phyloP scores from a whole-genome alignment of 2,329 filamentous ascomycete genomes.

The Colletotrichum liaoningense region DNA sequence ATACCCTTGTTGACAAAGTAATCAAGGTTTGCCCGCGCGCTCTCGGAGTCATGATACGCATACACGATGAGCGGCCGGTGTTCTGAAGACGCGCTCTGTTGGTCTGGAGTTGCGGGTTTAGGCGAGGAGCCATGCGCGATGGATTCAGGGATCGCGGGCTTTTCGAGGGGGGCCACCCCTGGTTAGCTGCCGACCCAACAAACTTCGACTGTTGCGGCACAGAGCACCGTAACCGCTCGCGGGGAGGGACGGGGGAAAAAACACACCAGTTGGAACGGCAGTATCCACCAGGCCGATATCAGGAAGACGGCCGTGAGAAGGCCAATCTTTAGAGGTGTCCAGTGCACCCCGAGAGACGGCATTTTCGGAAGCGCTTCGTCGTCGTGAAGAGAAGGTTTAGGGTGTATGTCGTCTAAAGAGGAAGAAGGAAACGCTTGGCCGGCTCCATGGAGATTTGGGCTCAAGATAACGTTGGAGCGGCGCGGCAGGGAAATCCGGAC shows the following conservation, averaged over 20 bases:
- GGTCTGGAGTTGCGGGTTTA: background rate
- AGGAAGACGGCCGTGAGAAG: background rate
- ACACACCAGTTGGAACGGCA: background rate
- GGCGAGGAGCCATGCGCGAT: background rate
- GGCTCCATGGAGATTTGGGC: background rate
- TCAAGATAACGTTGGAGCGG: background rate
- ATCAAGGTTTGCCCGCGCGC: constrained; percentile 45
- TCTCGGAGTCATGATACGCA: constrained; percentile 41
- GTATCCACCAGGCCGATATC: background rate
- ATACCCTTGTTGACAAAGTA: constrained; percentile 50
- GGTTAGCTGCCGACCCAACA: background rate
- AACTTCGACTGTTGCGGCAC: background rate
- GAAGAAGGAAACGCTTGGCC: background rate
- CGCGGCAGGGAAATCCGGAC: background rate
- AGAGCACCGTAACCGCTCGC: background rate
- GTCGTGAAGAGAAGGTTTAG: background rate
- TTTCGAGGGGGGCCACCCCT: background rate
- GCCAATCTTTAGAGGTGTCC: background rate
- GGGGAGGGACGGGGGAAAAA: background rate
- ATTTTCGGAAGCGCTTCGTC: background rate
- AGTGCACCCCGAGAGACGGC: background rate
- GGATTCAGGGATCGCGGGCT: background rate
- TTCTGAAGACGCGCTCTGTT: background rate
- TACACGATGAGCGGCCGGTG: constrained; percentile 11
- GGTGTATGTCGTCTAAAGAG: background rate